A percentile compares a stretch with the other conserved stretches of the same genome.
Conservation (phyloP, 2,329 filamentous ascomycete species). For the Lasiodiplodia citricola region DNA sequence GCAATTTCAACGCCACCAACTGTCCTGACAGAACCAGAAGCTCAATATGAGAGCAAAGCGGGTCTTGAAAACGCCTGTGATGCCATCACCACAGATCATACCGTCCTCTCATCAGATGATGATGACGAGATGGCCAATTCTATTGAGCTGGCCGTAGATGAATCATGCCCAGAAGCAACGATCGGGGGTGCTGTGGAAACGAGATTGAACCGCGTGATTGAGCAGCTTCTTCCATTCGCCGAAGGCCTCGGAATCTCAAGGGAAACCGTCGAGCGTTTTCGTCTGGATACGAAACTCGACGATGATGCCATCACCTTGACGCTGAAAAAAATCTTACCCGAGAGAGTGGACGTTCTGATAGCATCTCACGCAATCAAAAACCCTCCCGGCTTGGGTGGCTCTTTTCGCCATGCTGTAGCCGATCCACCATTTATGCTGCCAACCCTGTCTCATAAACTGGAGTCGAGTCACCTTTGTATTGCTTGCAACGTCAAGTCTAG, state of each 20-base stretch:
- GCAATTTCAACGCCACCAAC: not conserved
- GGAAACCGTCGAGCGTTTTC: not conserved
- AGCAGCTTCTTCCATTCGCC: not conserved
- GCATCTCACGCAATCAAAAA: not conserved
- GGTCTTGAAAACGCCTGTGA: not conserved
- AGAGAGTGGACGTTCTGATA: not conserved
- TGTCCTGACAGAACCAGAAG: not conserved
- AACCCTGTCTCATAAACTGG: not conserved
- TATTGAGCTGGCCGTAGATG: not conserved
- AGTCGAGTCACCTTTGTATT: not conserved
- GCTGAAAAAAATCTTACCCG: not conserved
- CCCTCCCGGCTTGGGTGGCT: not conserved
- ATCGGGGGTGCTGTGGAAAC: not conserved
- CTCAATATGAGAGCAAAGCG: not conserved
- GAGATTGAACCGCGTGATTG: not conserved
- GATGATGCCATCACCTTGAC: constrained; percentile 2
- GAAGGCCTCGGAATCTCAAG: not conserved
- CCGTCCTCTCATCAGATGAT: not conserved
- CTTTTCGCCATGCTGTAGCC: not conserved
- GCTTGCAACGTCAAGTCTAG: not conserved
- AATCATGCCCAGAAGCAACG: not conserved
- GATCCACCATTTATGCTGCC: too few relatives aligned
- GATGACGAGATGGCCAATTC: not conserved
- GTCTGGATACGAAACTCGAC: not conserved
- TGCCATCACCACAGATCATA: too few relatives aligned